phyloP scores from a whole-genome alignment of 306 rosid species.

The Lagenaria siceraria region DNA sequence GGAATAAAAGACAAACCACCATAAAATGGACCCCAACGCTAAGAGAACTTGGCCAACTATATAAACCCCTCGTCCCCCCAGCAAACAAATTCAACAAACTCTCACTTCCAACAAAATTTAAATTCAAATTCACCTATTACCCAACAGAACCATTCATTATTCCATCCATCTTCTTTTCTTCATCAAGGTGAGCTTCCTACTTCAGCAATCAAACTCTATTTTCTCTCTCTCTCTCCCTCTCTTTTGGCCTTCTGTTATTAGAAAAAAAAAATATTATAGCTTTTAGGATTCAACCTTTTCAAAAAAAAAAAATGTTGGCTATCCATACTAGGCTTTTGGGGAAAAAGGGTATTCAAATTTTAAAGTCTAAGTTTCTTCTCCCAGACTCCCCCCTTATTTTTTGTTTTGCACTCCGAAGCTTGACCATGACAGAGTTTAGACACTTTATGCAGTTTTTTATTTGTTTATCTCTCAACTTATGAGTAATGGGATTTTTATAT shows the following conservation, averaged over 20 bases:
- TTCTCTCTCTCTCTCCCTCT: background rate
- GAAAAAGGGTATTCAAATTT: background rate
- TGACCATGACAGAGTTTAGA: background rate
- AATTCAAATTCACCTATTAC: background rate
- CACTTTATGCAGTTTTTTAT: background rate
- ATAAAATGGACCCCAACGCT: constrained; percentile 3
- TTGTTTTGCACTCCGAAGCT: constrained; percentile 5
- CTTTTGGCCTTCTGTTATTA: background rate
- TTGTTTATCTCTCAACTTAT: background rate
- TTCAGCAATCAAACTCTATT: background rate
- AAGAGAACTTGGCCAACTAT: constrained; percentile 28
- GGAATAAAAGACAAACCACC: constrained; percentile 32
- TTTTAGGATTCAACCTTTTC: background rate
- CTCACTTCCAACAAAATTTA: constrained; percentile 4
- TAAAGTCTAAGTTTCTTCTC: background rate
- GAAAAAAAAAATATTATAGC: background rate
- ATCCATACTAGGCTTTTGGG: background rate
- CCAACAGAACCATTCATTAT: background rate
- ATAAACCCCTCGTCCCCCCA: constrained; percentile 34
- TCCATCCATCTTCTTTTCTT: background rate
- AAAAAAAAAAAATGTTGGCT: background rate
- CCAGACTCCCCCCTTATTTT: constrained; percentile 8
- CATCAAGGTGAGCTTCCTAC: constrained; percentile 3
- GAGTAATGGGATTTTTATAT: background rate
- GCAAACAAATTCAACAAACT: constrained; percentile 33